Evolutionary conservation across 1,284 basidiomycete species (phyloP), one percentile per base, ranked within the genome.

Genomic region (Ceratobasidium sp.): DNA sequence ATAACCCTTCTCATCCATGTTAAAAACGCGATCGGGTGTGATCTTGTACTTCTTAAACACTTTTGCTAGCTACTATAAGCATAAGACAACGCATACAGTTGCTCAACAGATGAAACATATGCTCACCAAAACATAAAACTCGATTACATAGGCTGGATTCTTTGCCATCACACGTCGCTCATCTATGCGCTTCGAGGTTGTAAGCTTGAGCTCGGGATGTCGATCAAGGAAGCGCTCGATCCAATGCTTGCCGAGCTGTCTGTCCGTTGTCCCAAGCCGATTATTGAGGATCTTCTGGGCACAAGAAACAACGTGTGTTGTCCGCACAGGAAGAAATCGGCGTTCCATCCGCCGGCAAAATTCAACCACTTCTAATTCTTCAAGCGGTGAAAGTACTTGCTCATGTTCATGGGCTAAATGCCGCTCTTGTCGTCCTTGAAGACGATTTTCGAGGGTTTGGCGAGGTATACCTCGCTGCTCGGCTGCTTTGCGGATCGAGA

Each of bases 1-100:
- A 20, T 33, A 77, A 10, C 75, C 64, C 41, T 77, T 77, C 65
- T 77, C 65, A 41, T 77, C 75, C 62, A 68, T 68, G 46, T 77
- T 77, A 23, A 59, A 77, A 16, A 68, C 57, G n/a, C 23, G 23
- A 16, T 52, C 20, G 16, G 65, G 65, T 20, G 5, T 46, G n/a
- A 77, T 77, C 6, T 41, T 33, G n/a, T 35, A 55, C 67, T 69
- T 69, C 50, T 54, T n/a, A n/a, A 38, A 38, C 20, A 54, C 35
- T 20, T 69, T 69, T 33, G 67, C n/a, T 6, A 69, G 67, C 67
- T 69, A 35, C 7, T 55, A 16, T 30, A 41, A 4, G 48, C 23
- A 35, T 48, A 46, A 30, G 23, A 35, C 7, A 54, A 27, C 14
- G 33, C 23, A 35, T 52, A 38, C 10, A 10, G 33, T 12, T 12